These are phyloP conservation scores for Lycium barbarum DNA, from an alignment of 257 asterid genomes.

Conservation along the genomic window DNA sequence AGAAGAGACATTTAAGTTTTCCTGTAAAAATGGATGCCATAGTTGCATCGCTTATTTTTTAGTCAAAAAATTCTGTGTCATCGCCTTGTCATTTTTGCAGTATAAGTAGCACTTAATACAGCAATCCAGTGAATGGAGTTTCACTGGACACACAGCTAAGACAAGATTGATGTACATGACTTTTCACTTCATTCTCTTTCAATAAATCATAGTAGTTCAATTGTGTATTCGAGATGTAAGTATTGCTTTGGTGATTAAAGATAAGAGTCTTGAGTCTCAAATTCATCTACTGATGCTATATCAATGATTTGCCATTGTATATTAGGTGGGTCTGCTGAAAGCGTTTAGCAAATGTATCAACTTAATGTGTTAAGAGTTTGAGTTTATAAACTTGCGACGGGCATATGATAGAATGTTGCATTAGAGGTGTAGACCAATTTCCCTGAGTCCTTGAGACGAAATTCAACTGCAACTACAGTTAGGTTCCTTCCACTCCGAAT, in stretches of 20 bases:
- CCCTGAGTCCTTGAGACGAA: conserved; percentile 60
- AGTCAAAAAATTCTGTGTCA: neutral
- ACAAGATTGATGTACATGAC: neutral
- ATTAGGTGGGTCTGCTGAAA: neutral
- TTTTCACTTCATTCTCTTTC: neutral
- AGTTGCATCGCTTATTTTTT: neutral
- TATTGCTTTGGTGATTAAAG: neutral
- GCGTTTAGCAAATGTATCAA: neutral
- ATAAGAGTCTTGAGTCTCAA: neutral
- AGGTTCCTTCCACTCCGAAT: conserved; percentile 82
- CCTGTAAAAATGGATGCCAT: neutral
- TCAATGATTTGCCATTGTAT: conserved; percentile 5
- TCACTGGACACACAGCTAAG: neutral
- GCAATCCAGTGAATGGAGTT: neutral
- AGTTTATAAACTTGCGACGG: conserved; percentile 66
- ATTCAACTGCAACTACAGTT: conserved; percentile 66
- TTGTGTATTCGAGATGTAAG: neutral
- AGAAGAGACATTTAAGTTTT: neutral
- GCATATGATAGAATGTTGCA: conserved; percentile 74
- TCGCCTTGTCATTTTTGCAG: neutral
- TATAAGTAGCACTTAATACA: neutral
- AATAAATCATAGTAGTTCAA: neutral
- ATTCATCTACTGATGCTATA: neutral
- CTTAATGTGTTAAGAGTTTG: neutral
- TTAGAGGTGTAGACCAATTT: conserved; percentile 63